Base-by-base conservation (phyloP, 2,329 filamentous ascomycete genomes). In the Thielaviopsis populi region DNA sequence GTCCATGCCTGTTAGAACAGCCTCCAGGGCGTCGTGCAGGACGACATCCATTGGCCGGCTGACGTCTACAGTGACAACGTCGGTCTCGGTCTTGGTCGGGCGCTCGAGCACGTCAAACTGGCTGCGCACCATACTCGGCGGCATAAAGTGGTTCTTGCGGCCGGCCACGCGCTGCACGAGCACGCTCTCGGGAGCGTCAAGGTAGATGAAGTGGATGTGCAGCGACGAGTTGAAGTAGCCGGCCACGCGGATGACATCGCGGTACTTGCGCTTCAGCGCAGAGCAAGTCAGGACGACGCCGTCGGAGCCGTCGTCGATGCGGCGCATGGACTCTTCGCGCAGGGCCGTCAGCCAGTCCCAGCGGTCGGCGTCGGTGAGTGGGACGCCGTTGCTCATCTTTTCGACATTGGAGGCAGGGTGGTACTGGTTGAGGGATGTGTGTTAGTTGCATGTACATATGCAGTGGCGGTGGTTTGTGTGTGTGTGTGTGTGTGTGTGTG, bases 221-320 rank as follows among this genome's bases (percentile, higher is more conserved):
- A 91, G 82, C 63, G 82, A 80, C 63, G 84, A 82, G 68, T 85
- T 80, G 73, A 87, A 87, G 76, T 91, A 91, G 17, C 85, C 84
- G 7, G 88, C 88, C 8, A 91, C 85, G 40, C 89, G 84, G 72
- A 94, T 89, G 67, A 92, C 88, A 70, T 99, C 94, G 69, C 94
- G 86, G 79, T 99, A 99, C 76, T 95, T 96, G 73, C 89, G 88
- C 80, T 97, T 97, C 63, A 99, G 81, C 1, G 92, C 94, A 13
- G 90, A 96, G 80, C 94, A 99, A 62, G 94, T 96, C 66, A 99
- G 82, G 60, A 99, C 89, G n/a, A 96, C 94, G 59, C 90, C 87
- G 37, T 80, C 76, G 19, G 82, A 79, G 43, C 84, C 83, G 59
- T 74, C 74, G 63, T 78, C 75, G 66, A 87, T 77, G 61, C 77